Evolutionary conservation across 352 stramenopile species (phyloP), one percentile per base, ranked within the genome.

Genomic region (Phytophthora fragariaefolia): DNA sequence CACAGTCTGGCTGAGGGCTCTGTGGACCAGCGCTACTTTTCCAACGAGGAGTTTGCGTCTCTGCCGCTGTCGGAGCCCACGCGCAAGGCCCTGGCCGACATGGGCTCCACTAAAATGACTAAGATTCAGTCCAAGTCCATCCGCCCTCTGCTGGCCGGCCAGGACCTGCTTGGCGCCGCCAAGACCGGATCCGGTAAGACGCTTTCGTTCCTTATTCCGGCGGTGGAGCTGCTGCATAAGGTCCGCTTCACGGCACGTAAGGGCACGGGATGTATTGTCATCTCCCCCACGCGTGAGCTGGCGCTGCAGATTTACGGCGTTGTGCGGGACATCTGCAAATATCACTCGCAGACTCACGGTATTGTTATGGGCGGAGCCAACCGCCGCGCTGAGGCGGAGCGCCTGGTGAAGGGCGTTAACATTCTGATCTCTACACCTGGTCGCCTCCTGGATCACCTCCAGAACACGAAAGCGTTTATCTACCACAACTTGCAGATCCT

Each of bases 251-350:
- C 92, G 26, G 80, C 88, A 22, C 85, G 97, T 50, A 99, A 99
- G 71, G 98, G 97, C 40, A 99, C 97, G 28, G 98, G 97, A 32
- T 98, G 94, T 63, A 97, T 99, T 57, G 91, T 99, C 27, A 99
- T 99, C 67, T 97, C 94, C 27, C 98, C 98, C 15, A 99, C 97
- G 26, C 82, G 98, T 23, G 97, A 99, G 76, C 81, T 99, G 64
- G 96, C 96, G 49, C 90, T 99, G 67, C 98, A 99, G 78, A 99
- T 98, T 73, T 99, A 99, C 81, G 97, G 97, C 23, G 97, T 99
- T 6, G 91, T 99, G 48, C 95, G 97, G 42, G 97, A 99, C 67
- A 89, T 98, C 62, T 91, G 97, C 56, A 96, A 98, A 58, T 92
- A 98, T 65, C 91, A 98, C 74, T 91, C 80, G 63, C 93, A 98